phyloP scores from a whole-genome alignment of 2,329 filamentous ascomycete species.

The Nemania sp. region DNA sequence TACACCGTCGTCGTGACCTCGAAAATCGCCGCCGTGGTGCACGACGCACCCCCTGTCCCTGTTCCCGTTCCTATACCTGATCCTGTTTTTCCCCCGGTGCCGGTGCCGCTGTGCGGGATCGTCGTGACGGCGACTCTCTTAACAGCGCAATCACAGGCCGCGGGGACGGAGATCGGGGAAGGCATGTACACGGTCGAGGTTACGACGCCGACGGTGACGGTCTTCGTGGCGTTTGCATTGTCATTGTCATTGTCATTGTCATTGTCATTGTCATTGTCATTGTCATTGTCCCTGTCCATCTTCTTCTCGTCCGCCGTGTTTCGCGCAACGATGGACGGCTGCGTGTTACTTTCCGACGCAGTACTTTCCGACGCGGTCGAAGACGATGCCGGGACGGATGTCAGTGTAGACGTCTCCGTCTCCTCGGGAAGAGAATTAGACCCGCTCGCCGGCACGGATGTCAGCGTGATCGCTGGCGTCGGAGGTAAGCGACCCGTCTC shows the following conservation, averaged over 20 bases:
- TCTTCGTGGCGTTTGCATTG: too few species aligned
- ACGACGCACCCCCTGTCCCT: not conserved
- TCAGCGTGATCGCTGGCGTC: constrained; percentile 1
- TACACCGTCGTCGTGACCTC: too few species aligned
- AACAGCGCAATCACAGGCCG: too few species aligned
- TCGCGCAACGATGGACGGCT: not conserved
- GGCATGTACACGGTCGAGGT: constrained; percentile 27
- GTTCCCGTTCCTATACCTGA: too few species aligned
- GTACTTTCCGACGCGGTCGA: not conserved
- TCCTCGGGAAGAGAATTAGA: not conserved
- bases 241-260: too few species aligned
- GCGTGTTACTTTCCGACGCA: not conserved
- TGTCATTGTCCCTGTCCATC: too few species aligned
- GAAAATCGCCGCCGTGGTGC: not conserved
- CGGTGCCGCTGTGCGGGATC: too few species aligned
- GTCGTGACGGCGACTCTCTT: too few species aligned
- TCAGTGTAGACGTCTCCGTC: constrained; percentile 10
- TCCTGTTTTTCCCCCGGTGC: too few species aligned
- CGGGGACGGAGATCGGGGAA: constrained; percentile 21
- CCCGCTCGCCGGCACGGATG: not conserved
- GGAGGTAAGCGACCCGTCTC: constrained; percentile 1
- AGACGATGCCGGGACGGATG: constrained; percentile 9
- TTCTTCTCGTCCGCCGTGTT: constrained; percentile 7
- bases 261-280: too few species aligned
- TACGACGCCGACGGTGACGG: constrained; percentile 15